Evolutionary conservation across 2,329 filamentous ascomycete species (phyloP), one percentile per base, ranked within the genome.

Genomic region (Diaporthe aspalathi): DNA sequence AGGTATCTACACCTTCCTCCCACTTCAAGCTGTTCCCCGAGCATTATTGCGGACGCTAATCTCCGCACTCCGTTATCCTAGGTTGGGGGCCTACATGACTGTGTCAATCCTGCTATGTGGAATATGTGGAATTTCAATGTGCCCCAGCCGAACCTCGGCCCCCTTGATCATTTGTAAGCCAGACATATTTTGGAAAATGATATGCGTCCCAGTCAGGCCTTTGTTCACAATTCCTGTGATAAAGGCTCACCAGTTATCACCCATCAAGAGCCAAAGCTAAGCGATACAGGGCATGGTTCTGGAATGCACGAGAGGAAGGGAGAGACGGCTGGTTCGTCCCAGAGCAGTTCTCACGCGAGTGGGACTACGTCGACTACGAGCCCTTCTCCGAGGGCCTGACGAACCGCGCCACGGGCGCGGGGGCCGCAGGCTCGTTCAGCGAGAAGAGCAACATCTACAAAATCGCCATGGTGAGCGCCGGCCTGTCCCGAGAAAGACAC

Each of bases 281-380:
- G n/a, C n/a, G n/a, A n/a, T n/a, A n/a, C n/a, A n/a, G n/a, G n/a
- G n/a, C n/a, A n/a, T n/a, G n/a, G n/a, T n/a, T n/a, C n/a, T n/a
- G n/a, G n/a, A n/a, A n/a, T n/a, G n/a, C n/a, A n/a, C n/a, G n/a
- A n/a, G n/a, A n/a, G n/a, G n/a, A n/a, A n/a, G n/a, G n/a, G n/a
- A n/a, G n/a, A n/a, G n/a, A 45, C 6, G 50, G 50, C 17, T 67
- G 52, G 43, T 27, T 9, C 6, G 12, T 54, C 20, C 45, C 65
- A 20, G 69, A 71, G 47, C 69, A 71, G 32, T 54, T 53, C 24
- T 38, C 63, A 2, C 35, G 20, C 6, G 69, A 71, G 40, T 71
- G 69, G 69, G 69, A 71, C 38, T 14, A 47, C 1, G 63, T 68
- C 24, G 62, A 71, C 63, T 71, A 68, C 40, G 63, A 71, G 16